A percentile compares a stretch with the other conserved stretches of the same genome.
Conservation (phyloP, 495 filamentous ascomycete species). For the Bacidia gigantensis region DNA sequence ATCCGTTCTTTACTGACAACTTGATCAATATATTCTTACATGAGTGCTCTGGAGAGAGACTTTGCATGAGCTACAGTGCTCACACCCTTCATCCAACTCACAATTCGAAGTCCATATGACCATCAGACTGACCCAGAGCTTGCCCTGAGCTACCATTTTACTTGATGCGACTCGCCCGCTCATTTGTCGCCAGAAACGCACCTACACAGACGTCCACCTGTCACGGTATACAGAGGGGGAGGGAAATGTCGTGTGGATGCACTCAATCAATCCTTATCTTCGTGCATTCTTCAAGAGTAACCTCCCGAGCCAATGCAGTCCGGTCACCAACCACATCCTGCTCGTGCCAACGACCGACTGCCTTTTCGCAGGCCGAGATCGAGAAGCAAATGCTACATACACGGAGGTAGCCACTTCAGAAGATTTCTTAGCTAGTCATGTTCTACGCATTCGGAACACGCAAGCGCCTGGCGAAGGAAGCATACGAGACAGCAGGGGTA, state of each 20-base stretch:
- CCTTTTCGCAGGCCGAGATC: conserved; percentile 75
- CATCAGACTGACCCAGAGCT: too few species aligned
- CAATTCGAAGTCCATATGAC: too few species aligned
- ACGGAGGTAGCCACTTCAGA: conserved; percentile 73
- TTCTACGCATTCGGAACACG: conserved; percentile 63
- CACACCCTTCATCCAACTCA: too few species aligned
- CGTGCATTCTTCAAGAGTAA: conserved; percentile 96
- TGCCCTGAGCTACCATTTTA: too few species aligned
- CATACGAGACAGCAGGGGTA: conserved; percentile 79
- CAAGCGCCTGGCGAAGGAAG: conserved; percentile 41
- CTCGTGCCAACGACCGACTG: conserved; percentile 89
- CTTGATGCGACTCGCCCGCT: neutral
- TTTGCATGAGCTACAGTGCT: too few species aligned
- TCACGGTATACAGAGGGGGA: neutral
- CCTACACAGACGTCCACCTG: too few species aligned
- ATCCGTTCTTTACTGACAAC: too few species aligned
- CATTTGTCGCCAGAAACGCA: neutral
- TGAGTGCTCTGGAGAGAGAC: too few species aligned
- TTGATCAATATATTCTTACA: too few species aligned
- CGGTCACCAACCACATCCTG: conserved; percentile 82
- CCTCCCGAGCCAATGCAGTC: conserved; percentile 83
- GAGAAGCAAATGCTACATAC: conserved; percentile 65
- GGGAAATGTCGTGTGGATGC: conserved; percentile 55
- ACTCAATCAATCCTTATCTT: conserved; percentile 97
- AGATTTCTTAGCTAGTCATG: conserved; percentile 94